phyloP scores from a whole-genome alignment of 768 basidiomycete species.

The Tulasnella sp. region DNA sequence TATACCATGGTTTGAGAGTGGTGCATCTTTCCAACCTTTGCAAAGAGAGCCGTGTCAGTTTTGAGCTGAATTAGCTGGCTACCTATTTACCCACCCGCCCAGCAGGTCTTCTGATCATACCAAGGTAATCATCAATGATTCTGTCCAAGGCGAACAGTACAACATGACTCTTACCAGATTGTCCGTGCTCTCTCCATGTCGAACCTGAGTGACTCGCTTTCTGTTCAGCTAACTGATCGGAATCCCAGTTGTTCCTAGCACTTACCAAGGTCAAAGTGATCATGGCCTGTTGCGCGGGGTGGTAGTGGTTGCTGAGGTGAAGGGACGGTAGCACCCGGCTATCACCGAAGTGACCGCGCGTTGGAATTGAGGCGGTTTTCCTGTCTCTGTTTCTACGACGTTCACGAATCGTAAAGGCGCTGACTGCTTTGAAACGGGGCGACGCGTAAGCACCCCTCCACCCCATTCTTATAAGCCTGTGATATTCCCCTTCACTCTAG shows the following conservation, averaged over 20 bases:
- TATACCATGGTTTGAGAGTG: slow-evolving; percentile 28
- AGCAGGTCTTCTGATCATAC: slow-evolving; percentile 5
- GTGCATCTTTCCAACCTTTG: slow-evolving; percentile 27
- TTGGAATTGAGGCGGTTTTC: no score
- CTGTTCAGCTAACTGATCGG: not conserved
- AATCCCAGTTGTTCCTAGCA: not conserved
- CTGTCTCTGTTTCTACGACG: no score
- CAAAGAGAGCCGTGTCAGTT: not conserved
- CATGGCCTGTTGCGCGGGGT: not conserved
- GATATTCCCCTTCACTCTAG: no score
- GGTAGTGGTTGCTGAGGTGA: not conserved
- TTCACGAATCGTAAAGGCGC: no score
- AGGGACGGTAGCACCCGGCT: no score
- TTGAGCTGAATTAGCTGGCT: not conserved
- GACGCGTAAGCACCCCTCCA: no score
- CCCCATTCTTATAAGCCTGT: no score
- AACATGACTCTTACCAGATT: slow-evolving; percentile 7
- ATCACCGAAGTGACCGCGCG: no score
- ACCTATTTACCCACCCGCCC: slow-evolving; percentile 15
- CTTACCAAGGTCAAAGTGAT: slow-evolving; percentile 13
- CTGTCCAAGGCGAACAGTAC: no score
- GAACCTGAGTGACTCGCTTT: not conserved
- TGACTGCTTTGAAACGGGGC: no score
- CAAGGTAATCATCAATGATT: no score
- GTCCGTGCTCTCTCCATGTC: slow-evolving; percentile 17